Evolutionary conservation across 225 moss, liverwort and hornwort genomes (phyloP).

Genomic region (Marchantia paleacea): DNA sequence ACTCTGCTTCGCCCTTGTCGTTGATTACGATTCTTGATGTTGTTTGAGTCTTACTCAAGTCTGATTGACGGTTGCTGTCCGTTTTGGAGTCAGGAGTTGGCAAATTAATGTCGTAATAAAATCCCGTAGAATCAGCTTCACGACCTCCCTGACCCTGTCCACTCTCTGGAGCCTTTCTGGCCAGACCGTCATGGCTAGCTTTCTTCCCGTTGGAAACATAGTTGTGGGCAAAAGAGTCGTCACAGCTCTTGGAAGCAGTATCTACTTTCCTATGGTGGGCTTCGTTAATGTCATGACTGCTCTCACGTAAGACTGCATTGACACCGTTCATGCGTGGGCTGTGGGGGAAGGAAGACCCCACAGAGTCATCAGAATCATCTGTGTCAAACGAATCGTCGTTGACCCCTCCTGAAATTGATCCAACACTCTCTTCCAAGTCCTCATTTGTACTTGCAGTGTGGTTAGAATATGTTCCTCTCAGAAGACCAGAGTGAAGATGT

Average conservation of each 20-base stretch:
- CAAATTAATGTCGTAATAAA: constrained; percentile 26
- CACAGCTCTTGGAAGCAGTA: not conserved
- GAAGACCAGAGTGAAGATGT: constrained; percentile 74
- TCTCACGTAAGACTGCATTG: not conserved
- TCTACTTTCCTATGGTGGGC: constrained; percentile 9
- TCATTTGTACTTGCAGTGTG: constrained; percentile 62
- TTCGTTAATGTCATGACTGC: not conserved
- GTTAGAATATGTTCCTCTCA: constrained; percentile 58
- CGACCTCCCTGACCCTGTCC: constrained; percentile 12
- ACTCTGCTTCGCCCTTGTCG: constrained; percentile 31
- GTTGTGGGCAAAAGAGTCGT: constrained; percentile 23
- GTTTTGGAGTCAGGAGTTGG: constrained; percentile 24
- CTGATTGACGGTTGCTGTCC: constrained; percentile 15
- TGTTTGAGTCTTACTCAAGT: not conserved
- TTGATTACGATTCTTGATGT: constrained; percentile 10
- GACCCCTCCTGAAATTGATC: constrained; percentile 85
- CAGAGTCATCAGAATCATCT: constrained; percentile 73
- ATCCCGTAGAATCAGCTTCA: constrained; percentile 20
- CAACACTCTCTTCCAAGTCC: constrained; percentile 95
- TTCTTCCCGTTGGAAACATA: not conserved
- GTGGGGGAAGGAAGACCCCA: constrained; percentile 55
- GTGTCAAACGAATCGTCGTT: constrained; percentile 72
- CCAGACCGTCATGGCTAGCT: not conserved
- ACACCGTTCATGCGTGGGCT: constrained; percentile 39
- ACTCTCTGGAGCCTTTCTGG: not conserved